Conservation (phyloP, 495 filamentous ascomycete species). For the Echria macrotheca region DNA sequence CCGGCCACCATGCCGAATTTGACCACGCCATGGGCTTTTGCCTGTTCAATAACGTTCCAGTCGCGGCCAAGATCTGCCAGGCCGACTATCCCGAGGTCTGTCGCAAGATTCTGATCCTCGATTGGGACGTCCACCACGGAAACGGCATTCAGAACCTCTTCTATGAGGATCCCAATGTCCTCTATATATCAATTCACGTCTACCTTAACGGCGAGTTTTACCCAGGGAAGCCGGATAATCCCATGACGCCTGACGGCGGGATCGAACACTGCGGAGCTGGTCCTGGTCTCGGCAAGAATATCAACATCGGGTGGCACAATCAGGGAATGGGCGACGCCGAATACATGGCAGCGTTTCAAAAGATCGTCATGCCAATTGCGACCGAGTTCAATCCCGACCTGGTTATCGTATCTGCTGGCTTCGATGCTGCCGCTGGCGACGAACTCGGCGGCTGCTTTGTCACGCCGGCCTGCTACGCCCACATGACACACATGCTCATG, state of each 20-base stretch:
- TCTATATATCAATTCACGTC: slow-evolving; percentile 97
- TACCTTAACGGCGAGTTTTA: slow-evolving; percentile 80
- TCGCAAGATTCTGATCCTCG: slow-evolving; percentile 85
- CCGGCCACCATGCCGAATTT: slow-evolving; percentile 89
- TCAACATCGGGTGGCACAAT: slow-evolving; percentile 91
- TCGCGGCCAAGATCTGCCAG: slow-evolving; percentile 81
- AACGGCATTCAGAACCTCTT: slow-evolving; percentile 98
- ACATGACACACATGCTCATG: slow-evolving; percentile 99
- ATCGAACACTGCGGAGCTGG: slow-evolving; percentile 70
- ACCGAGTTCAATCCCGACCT: slow-evolving; percentile 90
- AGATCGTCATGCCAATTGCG: slow-evolving; percentile 95
- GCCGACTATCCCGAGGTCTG: slow-evolving; percentile 66
- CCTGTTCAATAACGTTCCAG: slow-evolving; percentile 92
- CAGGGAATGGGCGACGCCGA: slow-evolving; percentile 96
- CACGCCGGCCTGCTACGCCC: slow-evolving; percentile 83
- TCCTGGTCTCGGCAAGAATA: slow-evolving; percentile 74
- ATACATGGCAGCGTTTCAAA: slow-evolving; percentile 92
- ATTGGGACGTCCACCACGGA: slow-evolving; percentile 87
- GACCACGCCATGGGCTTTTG: slow-evolving; percentile 88
- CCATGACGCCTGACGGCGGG: slow-evolving; percentile 58
- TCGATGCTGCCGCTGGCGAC: slow-evolving; percentile 92
- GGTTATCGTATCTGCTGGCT: slow-evolving; percentile 92
- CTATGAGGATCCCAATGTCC: slow-evolving; percentile 86
- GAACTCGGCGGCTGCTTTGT: slow-evolving; percentile 88
- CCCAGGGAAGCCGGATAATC: slow-evolving; percentile 61